Conservation (phyloP, 176 grass and related monocot genomes). For the Panicum miliaceum region DNA sequence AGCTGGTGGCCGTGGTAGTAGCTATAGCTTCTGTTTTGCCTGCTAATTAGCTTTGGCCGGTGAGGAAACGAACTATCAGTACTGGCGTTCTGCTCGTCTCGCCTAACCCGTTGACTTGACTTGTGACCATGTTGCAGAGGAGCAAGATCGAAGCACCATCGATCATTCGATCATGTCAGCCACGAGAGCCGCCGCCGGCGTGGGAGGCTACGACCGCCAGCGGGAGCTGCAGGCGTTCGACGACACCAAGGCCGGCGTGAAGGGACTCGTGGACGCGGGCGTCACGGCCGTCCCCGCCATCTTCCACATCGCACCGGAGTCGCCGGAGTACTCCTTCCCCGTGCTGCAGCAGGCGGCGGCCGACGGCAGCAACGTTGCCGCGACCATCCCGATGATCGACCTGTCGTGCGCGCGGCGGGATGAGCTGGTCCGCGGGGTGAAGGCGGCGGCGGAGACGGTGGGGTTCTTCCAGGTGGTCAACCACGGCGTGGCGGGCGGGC, state of each 20-base stretch:
- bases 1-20: too few species aligned
- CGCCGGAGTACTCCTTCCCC: not conserved
- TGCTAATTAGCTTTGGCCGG: too few species aligned
- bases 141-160: not conserved
- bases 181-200: not conserved
- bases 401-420: constrained; percentile 16
- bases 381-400: constrained; percentile 49
- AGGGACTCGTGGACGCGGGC: constrained; percentile 57
- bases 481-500: constrained; percentile 33
- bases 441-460: constrained; percentile 25
- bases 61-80: too few species aligned
- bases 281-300: constrained; percentile 9
- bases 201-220: constrained; percentile 24
- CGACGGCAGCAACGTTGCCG: not conserved
- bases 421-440: not conserved
- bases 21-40: too few species aligned
- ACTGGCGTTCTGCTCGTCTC: too few species aligned
- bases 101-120: not conserved
- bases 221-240: constrained; percentile 52
- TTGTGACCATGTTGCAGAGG: not conserved
- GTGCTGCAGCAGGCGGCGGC: not conserved
- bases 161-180: not conserved
- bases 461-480: constrained; percentile 72
- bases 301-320: not conserved
- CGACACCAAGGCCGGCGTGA: constrained; percentile 68